Evolutionary conservation across 495 filamentous ascomycete species (phyloP), one percentile per base, ranked within the genome.

Genomic region (Achaetomiella virescens): DNA sequence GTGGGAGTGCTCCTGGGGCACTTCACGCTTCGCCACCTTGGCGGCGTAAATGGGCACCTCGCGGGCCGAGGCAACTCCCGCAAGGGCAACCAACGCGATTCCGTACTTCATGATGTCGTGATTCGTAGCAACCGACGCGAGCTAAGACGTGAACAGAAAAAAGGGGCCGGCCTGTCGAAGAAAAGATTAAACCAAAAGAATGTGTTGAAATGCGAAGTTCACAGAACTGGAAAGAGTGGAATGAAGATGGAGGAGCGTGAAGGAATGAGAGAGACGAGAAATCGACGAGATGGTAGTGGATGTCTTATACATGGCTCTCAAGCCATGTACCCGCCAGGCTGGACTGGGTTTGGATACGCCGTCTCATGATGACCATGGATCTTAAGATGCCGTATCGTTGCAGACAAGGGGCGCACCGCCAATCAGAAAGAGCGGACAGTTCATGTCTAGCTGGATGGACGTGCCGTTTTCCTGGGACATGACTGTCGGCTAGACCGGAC

Each of bases 1-100:
- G 72, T 87, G 84, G 6, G 82, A 82, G 66, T 86, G 81, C 66
- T 86, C 84, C 70, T 78, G 78, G 61, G 80, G 78, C 43, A 83
- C 80, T 67, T 82, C 78, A 45, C 79, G 78, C 62, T 70, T 74
- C 49, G 63, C 58, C 50, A 65, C 52, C 66, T 65, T 70, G 65
- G 65, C 66, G 38, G 57, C 58, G 64, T 66, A 70, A 48, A 58
- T 48, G 60, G 58, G 31, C 25, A 61, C 38, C 48, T 68, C 63
- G 46, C 64, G 67, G 58, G 66, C 66, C 35, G 63, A 65, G 43
- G 66, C 64, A 20, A 65, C 46, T 60, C 65, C 64, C 59, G 52
- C 69, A 27, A 72, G 61, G 63, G 64, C 60, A 52, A 67, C 48
- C 50, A 69, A 29, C 17, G 67, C 62, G 37, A 70, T 58, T 54